Evolutionary conservation across 2,329 filamentous ascomycete genomes (phyloP).

Genomic region (Ascochyta fabae): DNA sequence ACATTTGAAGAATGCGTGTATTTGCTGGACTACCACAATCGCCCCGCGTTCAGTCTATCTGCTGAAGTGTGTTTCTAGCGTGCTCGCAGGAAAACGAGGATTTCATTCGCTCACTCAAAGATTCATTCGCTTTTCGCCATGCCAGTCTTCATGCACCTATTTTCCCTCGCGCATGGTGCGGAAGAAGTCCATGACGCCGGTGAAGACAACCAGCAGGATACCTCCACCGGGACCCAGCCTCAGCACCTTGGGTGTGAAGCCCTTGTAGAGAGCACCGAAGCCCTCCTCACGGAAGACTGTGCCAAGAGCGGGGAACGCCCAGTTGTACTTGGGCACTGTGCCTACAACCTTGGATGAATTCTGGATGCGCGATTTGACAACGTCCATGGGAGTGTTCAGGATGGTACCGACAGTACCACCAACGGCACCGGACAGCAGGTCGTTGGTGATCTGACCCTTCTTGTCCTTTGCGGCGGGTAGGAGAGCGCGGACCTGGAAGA

Average conservation of each 20-base stretch:
- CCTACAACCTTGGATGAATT: constrained; percentile 88
- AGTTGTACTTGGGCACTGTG: constrained; percentile 92
- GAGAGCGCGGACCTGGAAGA: constrained; percentile 91
- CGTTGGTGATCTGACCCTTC: constrained; percentile 80
- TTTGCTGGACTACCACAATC: neutral
- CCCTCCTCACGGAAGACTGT: constrained; percentile 94
- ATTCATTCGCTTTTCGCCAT: neutral
- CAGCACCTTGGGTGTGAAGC: constrained; percentile 94
- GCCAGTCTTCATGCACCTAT: neutral
- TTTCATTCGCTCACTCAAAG: neutral
- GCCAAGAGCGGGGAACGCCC: constrained; percentile 87
- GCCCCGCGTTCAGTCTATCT: neutral
- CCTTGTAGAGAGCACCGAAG: constrained; percentile 92
- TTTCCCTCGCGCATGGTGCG: constrained; percentile 65
- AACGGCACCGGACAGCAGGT: constrained; percentile 82
- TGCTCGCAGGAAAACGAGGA: neutral
- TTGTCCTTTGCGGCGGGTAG: constrained; percentile 84
- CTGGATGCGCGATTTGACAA: constrained; percentile 98
- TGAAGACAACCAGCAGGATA: constrained; percentile 84
- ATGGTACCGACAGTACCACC: constrained; percentile 92
- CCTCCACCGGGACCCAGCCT: constrained; percentile 73
- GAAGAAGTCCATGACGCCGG: constrained; percentile 93
- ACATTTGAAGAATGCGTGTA: neutral
- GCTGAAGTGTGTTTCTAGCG: neutral
- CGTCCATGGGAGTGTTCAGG: constrained; percentile 94